phyloP scores from a whole-genome alignment of 2,329 filamentous ascomycete species.

The Aspergillus intermedius region DNA sequence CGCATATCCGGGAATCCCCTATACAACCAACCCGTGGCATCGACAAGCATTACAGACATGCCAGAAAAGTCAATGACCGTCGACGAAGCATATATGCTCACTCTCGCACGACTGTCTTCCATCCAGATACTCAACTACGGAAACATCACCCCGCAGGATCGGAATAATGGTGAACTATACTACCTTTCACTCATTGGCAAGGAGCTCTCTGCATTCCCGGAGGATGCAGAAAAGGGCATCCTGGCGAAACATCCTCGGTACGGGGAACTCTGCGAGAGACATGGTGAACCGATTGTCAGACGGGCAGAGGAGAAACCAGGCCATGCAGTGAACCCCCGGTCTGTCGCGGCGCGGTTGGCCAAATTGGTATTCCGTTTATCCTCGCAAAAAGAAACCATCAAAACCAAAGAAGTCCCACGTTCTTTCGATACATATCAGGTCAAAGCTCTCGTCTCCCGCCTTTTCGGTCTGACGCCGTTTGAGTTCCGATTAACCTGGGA shows the following conservation, averaged over 20 bases:
- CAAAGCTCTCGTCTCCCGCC: slow-evolving; percentile 66
- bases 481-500: slow-evolving; percentile 70
- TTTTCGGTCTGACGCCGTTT: slow-evolving; percentile 62
- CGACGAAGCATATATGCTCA: slow-evolving; percentile 85
- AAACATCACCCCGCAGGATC: slow-evolving; percentile 63
- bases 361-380: slow-evolving; percentile 53
- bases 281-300: slow-evolving; percentile 64
- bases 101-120: slow-evolving; percentile 64
- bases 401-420: slow-evolving; percentile 58
- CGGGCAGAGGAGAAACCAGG: slow-evolving; percentile 32
- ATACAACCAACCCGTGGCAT: slow-evolving; percentile 49
- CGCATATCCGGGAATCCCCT: slow-evolving; percentile 83
- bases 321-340: slow-evolving; percentile 59
- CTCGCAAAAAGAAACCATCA: slow-evolving; percentile 21
- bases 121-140: slow-evolving; percentile 58
- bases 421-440: slow-evolving; percentile 75
- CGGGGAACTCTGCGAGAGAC: slow-evolving; percentile 62
- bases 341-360: slow-evolving; percentile 72
- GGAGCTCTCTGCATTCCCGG: slow-evolving; percentile 51
- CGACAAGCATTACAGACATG: slow-evolving; percentile 33
- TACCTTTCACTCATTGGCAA: slow-evolving; percentile 79
- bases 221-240: slow-evolving; percentile 47
- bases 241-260: slow-evolving; percentile 65
- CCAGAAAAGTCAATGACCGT: slow-evolving; percentile 41
- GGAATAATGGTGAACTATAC: slow-evolving; percentile 84